Base-by-base conservation (phyloP, 164 flowering plant species). In the Protea cynaroides region DNA sequence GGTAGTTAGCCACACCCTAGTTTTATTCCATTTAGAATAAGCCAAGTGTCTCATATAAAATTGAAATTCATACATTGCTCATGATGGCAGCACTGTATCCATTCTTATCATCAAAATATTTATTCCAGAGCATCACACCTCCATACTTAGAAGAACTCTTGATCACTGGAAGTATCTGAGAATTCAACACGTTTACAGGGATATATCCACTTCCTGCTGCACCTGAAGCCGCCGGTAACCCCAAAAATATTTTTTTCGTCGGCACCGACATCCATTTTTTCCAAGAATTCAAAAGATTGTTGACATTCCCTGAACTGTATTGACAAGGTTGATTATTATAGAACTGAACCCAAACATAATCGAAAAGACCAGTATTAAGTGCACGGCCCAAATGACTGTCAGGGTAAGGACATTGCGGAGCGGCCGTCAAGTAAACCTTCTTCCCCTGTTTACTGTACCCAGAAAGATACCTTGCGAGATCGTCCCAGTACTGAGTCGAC, bases 91-190 rank as follows among this genome's bases (percentile, higher is more conserved):
- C 36, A 50, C 72, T 69, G 53, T 78, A 85, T 1, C 82, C 80
- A 59, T 53, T 75, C 37, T 62, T 65, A 50, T 70, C 79, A 69
- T 83, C 85, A 70, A 56, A 75, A 54, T n/a, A 75, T 74, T 58
- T 85, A 7, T 73, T 64, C 86, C 87, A 83, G 2, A 86, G 70
- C 86, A 86, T 83, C 7, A 83, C 81, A 2, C 90, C 86, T 2
- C 86, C 88, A 66, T 82, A 86, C 64, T 80, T 82, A 5, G 65
- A 15, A 0, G 83, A 77, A 12, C 18, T 47, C 74, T 74, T 78
- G 4, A 83, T 72, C 9, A 29, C 70, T 40, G 83, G 88, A 34
- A 86, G 78, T 23, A 86, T 59, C 25, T 77, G 62, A 25, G 69
- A 62, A 10, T 38, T 81, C 21, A 81, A 34, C 68, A 75, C 81